A percentile compares a stretch with the other conserved stretches of the same genome.
Evolutionary conservation across 2,329 filamentous ascomycete species (phyloP).

Genomic region (Stromatinia cepivora): DNA sequence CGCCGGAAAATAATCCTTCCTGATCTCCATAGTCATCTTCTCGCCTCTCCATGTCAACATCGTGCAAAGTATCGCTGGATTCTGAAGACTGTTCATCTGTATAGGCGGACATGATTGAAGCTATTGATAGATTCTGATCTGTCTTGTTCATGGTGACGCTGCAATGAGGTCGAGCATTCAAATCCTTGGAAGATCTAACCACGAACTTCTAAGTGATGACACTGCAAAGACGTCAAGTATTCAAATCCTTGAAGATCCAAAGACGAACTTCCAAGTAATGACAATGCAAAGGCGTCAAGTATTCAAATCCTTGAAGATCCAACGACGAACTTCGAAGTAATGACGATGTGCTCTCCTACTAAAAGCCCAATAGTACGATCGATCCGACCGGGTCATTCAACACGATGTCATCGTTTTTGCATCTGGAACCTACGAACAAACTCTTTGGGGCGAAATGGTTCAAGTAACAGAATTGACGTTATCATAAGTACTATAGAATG

Average conservation of each 20-base stretch:
- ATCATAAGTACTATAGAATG: neutral
- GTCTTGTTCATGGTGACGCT: conserved; percentile 2
- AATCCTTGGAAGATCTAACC: neutral
- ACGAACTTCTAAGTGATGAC: neutral
- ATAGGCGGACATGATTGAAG: conserved; percentile 28
- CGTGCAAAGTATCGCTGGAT: conserved; percentile 29
- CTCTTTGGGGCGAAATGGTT: too few relatives aligned
- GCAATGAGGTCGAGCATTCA: neutral
- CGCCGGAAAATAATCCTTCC: conserved; percentile 22
- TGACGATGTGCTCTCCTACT: neutral
- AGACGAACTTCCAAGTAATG: too few relatives aligned
- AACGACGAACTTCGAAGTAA: neutral
- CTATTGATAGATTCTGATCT: neutral
- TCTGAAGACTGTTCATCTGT: conserved; percentile 19
- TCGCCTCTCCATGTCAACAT: conserved; percentile 37
- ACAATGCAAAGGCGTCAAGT: neutral
- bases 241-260: neutral
- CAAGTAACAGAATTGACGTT: neutral
- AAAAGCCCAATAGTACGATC: neutral
- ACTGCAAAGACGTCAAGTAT: neutral
- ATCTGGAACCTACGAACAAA: neutral
- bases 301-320: neutral
- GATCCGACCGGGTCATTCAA: neutral
- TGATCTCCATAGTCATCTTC: conserved; percentile 30
- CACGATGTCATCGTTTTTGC: neutral